Conservation (phyloP, 177 flowering plant species). For the Vitis hybrid region DNA sequence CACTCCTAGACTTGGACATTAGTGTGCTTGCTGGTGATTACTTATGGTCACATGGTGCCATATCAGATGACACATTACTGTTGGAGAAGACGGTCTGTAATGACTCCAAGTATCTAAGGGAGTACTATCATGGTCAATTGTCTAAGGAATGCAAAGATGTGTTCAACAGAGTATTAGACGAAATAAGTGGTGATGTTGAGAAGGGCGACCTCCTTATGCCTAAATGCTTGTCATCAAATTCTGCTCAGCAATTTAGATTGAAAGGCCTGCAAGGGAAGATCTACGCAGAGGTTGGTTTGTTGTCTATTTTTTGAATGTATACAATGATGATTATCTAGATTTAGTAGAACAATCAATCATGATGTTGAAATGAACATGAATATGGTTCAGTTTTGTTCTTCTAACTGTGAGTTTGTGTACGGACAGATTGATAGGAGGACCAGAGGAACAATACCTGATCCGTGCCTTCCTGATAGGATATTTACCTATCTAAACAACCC, state of each 20-base stretch:
- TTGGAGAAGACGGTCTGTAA: slow-evolving; percentile 38
- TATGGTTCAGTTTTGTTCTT: too few relatives aligned
- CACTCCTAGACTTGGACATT: slow-evolving; percentile 2
- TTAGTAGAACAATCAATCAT: not conserved
- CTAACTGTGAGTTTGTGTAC: not conserved
- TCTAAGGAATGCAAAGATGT: slow-evolving; percentile 10
- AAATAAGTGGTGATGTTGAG: slow-evolving; percentile 19
- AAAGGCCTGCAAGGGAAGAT: too few relatives aligned
- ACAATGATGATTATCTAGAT: too few relatives aligned
- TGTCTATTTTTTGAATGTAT: too few relatives aligned
- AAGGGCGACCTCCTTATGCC: not conserved
- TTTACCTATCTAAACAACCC: slow-evolving; percentile 33
- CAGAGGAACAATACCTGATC: slow-evolving; percentile 15
- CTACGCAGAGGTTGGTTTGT: too few relatives aligned
- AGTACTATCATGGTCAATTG: slow-evolving; percentile 18
- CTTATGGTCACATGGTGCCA: slow-evolving; percentile 8
- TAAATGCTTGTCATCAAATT: slow-evolving; percentile 15
- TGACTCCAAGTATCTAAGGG: slow-evolving; percentile 21
- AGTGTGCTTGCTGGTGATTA: not conserved
- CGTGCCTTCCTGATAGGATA: slow-evolving; percentile 32
- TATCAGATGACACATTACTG: slow-evolving; percentile 11
- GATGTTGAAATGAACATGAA: not conserved
- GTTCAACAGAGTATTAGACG: not conserved
- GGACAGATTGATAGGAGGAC: not conserved
- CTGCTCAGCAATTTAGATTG: too few relatives aligned